Conservation (phyloP, 441 rosid genomes). For the Isatis lusitanica region DNA sequence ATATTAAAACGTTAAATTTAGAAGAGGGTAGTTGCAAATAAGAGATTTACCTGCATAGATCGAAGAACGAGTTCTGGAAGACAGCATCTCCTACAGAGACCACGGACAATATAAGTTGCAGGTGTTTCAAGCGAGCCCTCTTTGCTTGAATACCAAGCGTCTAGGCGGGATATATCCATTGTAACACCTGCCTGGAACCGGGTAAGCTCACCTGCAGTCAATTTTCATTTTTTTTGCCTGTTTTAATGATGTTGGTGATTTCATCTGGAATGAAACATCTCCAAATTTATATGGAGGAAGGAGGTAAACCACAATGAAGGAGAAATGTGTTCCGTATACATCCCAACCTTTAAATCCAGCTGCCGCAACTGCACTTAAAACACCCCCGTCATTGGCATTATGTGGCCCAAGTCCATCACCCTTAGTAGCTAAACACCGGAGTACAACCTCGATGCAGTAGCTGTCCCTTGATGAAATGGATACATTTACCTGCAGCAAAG, state of each 20-base stretch:
- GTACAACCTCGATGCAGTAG: conserved; percentile 83
- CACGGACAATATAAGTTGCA: conserved; percentile 76
- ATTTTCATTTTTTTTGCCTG: neutral
- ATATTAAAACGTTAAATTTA: neutral
- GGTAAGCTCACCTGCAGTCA: conserved; percentile 82
- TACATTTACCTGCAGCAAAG: conserved; percentile 68
- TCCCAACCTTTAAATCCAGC: conserved; percentile 92
- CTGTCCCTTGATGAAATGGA: conserved; percentile 70
- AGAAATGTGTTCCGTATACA: conserved; percentile 20
- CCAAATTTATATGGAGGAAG: conserved; percentile 7
- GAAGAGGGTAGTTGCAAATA: conserved; percentile 1
- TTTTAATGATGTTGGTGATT: conserved; percentile 10
- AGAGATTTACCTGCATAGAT: conserved; percentile 72
- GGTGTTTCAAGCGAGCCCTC: conserved; percentile 75
- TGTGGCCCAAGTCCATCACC: conserved; percentile 88
- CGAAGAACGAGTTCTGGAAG: conserved; percentile 91
- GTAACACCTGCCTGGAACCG: conserved; percentile 93
- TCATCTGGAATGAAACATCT: conserved; percentile 5
- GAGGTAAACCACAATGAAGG: conserved; percentile 20
- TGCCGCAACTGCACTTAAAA: conserved; percentile 79
- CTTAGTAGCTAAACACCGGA: conserved; percentile 86
- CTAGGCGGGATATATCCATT: conserved; percentile 91
- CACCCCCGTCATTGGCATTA: conserved; percentile 69
- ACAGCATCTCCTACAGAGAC: conserved; percentile 95
- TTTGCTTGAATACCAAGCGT: conserved; percentile 88